Evolutionary conservation across 306 rosid genomes (phyloP).

Genomic region (Fagus crenata): DNA sequence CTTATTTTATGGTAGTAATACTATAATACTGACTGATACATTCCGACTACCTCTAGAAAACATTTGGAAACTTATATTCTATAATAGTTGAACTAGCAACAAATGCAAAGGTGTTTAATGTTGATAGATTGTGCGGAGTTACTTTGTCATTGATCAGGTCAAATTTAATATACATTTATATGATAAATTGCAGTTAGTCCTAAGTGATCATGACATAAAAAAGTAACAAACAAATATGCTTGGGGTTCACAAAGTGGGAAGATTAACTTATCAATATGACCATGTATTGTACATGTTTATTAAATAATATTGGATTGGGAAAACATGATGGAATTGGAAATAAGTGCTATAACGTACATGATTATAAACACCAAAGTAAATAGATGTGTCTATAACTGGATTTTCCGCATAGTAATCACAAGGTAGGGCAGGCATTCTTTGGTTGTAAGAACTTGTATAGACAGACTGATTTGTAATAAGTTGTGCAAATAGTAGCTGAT

Average conservation of each 20-base stretch:
- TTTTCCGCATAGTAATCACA: background rate
- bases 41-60: background rate
- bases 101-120: conserved; percentile 10
- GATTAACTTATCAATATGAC: background rate
- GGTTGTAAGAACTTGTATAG: no score
- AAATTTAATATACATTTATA: background rate
- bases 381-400: background rate
- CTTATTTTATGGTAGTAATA: background rate
- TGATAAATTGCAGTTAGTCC: no score
- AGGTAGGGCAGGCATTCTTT: background rate
- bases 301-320: background rate
- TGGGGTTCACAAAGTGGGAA: background rate
- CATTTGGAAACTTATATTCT: background rate
- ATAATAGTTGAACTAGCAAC: conserved; percentile 11
- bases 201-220: no score
- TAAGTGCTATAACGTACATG: background rate
- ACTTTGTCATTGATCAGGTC: background rate
- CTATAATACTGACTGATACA: background rate
- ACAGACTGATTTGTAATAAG: background rate
- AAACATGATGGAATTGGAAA: background rate
- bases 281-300: background rate
- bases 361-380: background rate
- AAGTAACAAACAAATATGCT: background rate
- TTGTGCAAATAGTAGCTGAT: background rate
- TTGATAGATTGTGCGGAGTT: background rate